Percentiles rank a stretch among this genome's conserved stretches.
phyloP scores from a whole-genome alignment of 768 basidiomycete species.

The Porpolomopsis calyptriformis region DNA sequence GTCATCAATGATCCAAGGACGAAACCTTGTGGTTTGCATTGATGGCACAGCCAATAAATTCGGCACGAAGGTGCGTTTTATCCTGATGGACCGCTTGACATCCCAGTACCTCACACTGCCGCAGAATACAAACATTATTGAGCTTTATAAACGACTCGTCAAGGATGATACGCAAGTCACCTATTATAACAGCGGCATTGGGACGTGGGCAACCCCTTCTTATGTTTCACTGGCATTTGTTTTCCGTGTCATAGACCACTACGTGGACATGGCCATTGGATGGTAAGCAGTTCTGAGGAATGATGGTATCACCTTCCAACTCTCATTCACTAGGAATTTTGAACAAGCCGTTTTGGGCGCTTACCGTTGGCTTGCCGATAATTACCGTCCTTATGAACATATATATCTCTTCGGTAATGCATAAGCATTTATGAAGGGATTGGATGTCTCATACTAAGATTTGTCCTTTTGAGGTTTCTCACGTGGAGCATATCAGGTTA shows the following conservation, averaged over 20 bases:
- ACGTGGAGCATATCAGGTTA: conserved; percentile 38
- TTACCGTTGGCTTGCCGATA: conserved; percentile 33
- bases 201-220: conserved; percentile 21
- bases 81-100: background rate
- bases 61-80: conserved; percentile 19
- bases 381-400: conserved; percentile 26
- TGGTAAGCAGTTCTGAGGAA: conserved; percentile 15
- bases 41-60: conserved; percentile 33
- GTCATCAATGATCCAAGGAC: no score
- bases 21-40: conserved; percentile 26
- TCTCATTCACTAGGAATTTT: conserved; percentile 22
- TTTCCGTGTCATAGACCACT: conserved; percentile 12
- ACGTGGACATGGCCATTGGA: conserved; percentile 25
- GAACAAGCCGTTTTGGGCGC: conserved; percentile 24
- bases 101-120: background rate
- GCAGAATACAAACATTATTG: conserved; percentile 33
- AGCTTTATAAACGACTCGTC: conserved; percentile 26
- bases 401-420: conserved; percentile 29
- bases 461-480: conserved; percentile 32
- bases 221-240: conserved; percentile 10
- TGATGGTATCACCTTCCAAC: background rate
- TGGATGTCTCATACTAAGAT: background rate
- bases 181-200: conserved; percentile 33
- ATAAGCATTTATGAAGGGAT: background rate
- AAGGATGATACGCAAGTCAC: conserved; percentile 26